phyloP scores from a whole-genome alignment of 2,329 filamentous ascomycete species.

The Decorospora gaudefroyi region DNA sequence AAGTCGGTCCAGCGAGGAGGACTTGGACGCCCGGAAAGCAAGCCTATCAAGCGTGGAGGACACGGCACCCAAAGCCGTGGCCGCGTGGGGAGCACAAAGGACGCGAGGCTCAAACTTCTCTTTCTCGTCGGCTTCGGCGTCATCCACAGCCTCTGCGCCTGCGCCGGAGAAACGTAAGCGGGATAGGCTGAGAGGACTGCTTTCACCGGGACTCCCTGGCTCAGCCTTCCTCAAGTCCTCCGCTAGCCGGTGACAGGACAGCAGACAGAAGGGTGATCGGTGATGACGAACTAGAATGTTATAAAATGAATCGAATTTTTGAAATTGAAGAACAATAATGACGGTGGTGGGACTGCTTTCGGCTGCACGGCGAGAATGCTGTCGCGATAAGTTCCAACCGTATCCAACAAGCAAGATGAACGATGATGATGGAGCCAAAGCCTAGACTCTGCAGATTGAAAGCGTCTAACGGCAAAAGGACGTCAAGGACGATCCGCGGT shows the following conservation, averaged over 20 bases:
- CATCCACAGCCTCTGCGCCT: conserved; percentile 22
- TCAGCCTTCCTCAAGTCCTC: conserved; percentile 19
- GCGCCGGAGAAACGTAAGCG: conserved; percentile 26
- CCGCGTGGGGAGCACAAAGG: conserved; percentile 9
- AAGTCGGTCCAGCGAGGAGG: background rate
- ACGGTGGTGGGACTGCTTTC: background rate
- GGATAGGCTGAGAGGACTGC: conserved; percentile 28
- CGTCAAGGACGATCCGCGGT: conserved; percentile 15
- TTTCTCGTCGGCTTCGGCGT: conserved; percentile 32
- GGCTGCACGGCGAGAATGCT: background rate
- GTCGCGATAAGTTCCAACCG: conserved; percentile 7
- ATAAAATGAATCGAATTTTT: conserved; percentile 16
- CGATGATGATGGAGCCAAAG: conserved; percentile 16
- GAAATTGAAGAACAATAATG: too few species aligned
- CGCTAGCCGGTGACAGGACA: conserved; percentile 17
- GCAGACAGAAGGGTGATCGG: conserved; percentile 18
- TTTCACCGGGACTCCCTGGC: conserved; percentile 30
- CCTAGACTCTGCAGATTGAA: conserved; percentile 8
- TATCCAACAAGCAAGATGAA: too few species aligned
- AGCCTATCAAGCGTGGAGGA: conserved; percentile 18
- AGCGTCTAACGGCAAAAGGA: conserved; percentile 15
- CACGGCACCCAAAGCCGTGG: conserved; percentile 8
- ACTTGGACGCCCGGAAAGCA: conserved; percentile 2
- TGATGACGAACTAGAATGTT: conserved; percentile 10
- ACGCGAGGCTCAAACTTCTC: conserved; percentile 23